Percentiles rank a stretch among this genome's conserved stretches.
Evolutionary conservation across 106 monocot species (phyloP).

Genomic region (Xerophyta viscosa): DNA sequence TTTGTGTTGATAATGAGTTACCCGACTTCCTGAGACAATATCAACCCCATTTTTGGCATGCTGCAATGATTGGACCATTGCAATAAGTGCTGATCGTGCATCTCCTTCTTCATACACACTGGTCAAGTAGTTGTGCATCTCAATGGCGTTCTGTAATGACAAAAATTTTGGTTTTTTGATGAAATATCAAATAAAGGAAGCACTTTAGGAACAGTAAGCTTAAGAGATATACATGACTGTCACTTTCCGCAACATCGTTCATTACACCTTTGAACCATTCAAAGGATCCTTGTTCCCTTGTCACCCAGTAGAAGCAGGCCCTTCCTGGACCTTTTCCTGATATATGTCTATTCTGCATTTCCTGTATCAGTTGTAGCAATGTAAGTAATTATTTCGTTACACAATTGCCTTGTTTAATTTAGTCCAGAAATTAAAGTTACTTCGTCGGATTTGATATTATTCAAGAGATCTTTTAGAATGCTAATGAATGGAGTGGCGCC

Average conservation of each 20-base stretch:
- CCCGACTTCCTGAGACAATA: conserved; percentile 75
- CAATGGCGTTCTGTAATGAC: conserved; percentile 56
- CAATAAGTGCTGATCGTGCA: conserved; percentile 93
- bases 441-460: conserved; percentile 60
- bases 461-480: conserved; percentile 83
- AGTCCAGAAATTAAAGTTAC: conserved; percentile 7
- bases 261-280: conserved; percentile 97
- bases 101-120: conserved; percentile 98
- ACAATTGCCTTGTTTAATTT: neutral
- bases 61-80: conserved; percentile 82
- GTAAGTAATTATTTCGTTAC: neutral
- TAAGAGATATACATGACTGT: conserved; percentile 38
- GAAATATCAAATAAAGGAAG: no score
- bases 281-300: conserved; percentile 90
- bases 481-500: conserved; percentile 98
- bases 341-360: conserved; percentile 8
- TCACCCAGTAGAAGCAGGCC: conserved; percentile 98
- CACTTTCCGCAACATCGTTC: conserved; percentile 89
- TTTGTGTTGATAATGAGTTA: no score
- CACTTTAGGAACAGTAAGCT: neutral
- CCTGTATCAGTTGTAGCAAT: conserved; percentile 16
- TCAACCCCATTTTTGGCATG: conserved; percentile 94
- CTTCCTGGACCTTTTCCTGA: conserved; percentile 43
- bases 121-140: conserved; percentile 90
- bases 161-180: neutral